These are phyloP conservation scores for Fusarium sp. DNA, from an alignment of 2,329 filamentous ascomycete species.

Conservation along the genomic window DNA sequence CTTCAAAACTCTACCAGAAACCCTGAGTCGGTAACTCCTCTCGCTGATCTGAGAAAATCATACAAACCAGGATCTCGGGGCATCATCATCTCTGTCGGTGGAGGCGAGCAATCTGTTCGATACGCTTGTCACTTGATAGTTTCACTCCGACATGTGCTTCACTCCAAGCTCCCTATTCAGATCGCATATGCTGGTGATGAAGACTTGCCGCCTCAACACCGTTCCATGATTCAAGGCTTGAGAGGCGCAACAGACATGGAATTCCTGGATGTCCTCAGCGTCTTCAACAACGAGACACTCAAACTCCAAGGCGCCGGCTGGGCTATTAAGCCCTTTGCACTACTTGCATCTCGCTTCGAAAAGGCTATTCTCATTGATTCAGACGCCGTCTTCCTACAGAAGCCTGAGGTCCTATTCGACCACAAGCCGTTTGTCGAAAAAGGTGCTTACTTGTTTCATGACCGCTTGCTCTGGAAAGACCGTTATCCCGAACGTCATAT, in stretches of 20 bases:
- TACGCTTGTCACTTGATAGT: slow-evolving; percentile 50
- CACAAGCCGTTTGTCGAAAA: slow-evolving; percentile 46
- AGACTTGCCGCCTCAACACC: slow-evolving; percentile 44
- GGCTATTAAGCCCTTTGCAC: slow-evolving; percentile 56
- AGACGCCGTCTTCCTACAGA: slow-evolving; percentile 53
- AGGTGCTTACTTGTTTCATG: slow-evolving; percentile 55
- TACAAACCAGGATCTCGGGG: slow-evolving; percentile 34
- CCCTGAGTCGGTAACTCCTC: slow-evolving; percentile 21
- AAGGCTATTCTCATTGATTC: slow-evolving; percentile 54
- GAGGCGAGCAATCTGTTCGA: slow-evolving; percentile 40
- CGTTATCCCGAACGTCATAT: slow-evolving; percentile 46
- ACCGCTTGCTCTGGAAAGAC: slow-evolving; percentile 52
- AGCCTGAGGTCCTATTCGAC: slow-evolving; percentile 48
- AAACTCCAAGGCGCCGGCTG: slow-evolving; percentile 48
- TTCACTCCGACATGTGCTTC: slow-evolving; percentile 45
- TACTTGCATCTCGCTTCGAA: slow-evolving; percentile 51
- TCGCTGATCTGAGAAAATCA: slow-evolving; percentile 43
- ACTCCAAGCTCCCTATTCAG: slow-evolving; percentile 49
- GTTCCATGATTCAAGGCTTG: slow-evolving; percentile 30
- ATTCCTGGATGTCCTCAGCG: slow-evolving; percentile 48
- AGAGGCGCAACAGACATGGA: slow-evolving; percentile 34
- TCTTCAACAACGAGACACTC: slow-evolving; percentile 49
- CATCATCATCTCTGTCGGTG: slow-evolving; percentile 50
- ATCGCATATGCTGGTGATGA: slow-evolving; percentile 52
- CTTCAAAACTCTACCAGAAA: slow-evolving; percentile 19